Evolutionary conservation across 2,329 filamentous ascomycete species (phyloP), one percentile per base, ranked within the genome.

Genomic region (Penicillium italicum): DNA sequence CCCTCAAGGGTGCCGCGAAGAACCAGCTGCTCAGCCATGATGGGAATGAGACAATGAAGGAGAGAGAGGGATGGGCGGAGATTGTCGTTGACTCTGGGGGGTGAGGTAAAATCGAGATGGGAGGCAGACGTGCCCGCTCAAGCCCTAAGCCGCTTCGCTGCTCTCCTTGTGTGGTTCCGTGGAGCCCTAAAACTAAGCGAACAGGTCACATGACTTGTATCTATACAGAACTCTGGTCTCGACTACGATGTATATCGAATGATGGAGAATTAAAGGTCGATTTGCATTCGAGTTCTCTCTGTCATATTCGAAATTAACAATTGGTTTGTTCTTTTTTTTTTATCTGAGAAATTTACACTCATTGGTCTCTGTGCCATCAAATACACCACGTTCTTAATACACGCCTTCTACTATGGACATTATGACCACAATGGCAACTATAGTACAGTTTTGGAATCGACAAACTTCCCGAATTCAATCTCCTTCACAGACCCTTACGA

Each of bases 1-100:
- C 93, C 93, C 88, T 94, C 90, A 80, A 96, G 90, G 85, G 90
- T 94, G 79, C 91, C 91, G 85, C 93, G 92, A 81, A 94, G 88
- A 83, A 95, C 91, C 79, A 94, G 84, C 85, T 93, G 89, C 85
- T 94, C 90, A 84, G 89, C 87, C 90, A 94, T 94, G 76, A 74
- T 76, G 67, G 70, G 69, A 72, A 68, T 74, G 70, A 68, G 69
- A 50, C 67, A 70, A 71, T 72, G 67, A 68, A 69, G 65, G 68
- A 68, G 67, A 68, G 72, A 71, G 66, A 43, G 67, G 64, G 69
- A 70, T 68, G 71, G 72, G 72, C 71, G 70, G 72, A 75, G 72
- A 69, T 69, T 68, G 66, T 74, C 72, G 67, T 72, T 71, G 67
- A 69, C 69, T 70, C 69, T 70, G 66, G 65, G 64, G 59, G 66